A percentile compares a stretch with the other conserved stretches of the same genome.
Conservation (phyloP, 2,329 filamentous ascomycete species). For the Cercospora sp. region DNA sequence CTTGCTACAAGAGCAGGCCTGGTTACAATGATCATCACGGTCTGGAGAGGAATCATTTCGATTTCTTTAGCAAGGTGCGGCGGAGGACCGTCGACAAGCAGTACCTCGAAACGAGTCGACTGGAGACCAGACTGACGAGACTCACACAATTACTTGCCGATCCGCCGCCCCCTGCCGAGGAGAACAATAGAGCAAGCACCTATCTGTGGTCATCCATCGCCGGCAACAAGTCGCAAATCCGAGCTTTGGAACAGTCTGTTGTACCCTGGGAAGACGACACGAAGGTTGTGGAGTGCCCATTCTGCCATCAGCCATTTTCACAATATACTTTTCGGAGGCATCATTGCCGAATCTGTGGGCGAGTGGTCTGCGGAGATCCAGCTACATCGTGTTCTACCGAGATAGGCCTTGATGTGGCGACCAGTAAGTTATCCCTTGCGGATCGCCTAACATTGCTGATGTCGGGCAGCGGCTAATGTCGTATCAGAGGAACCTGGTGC, state of each 20-base stretch:
- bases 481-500: slow-evolving; percentile 47
- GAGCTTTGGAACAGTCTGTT: slow-evolving; percentile 76
- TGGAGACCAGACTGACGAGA: slow-evolving; percentile 90
- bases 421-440: slow-evolving; percentile 49
- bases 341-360: slow-evolving; percentile 90
- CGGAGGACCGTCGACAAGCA: slow-evolving; percentile 78
- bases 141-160: slow-evolving; percentile 80
- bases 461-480: slow-evolving; percentile 35
- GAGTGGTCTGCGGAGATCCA: slow-evolving; percentile 87
- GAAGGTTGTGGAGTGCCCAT: slow-evolving; percentile 77
- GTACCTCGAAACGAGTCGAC: slow-evolving; percentile 79
- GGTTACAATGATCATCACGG: slow-evolving; percentile 81
- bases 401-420: slow-evolving; percentile 74
- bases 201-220: slow-evolving; percentile 61
- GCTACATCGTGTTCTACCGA: slow-evolving; percentile 82
- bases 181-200: slow-evolving; percentile 50
- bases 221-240: slow-evolving; percentile 66
- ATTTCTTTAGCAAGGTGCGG: slow-evolving; percentile 68
- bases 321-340: slow-evolving; percentile 90
- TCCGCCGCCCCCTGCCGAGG: slow-evolving; percentile 62
- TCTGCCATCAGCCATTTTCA: slow-evolving; percentile 94
- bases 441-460: slow-evolving; percentile 37
- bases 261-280: slow-evolving; percentile 95
- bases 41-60: slow-evolving; percentile 68
- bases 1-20: slow-evolving; percentile 95